These are phyloP conservation scores for Cucurbita argyrosperma DNA, from an alignment of 306 rosid species.

Conservation along the genomic window DNA sequence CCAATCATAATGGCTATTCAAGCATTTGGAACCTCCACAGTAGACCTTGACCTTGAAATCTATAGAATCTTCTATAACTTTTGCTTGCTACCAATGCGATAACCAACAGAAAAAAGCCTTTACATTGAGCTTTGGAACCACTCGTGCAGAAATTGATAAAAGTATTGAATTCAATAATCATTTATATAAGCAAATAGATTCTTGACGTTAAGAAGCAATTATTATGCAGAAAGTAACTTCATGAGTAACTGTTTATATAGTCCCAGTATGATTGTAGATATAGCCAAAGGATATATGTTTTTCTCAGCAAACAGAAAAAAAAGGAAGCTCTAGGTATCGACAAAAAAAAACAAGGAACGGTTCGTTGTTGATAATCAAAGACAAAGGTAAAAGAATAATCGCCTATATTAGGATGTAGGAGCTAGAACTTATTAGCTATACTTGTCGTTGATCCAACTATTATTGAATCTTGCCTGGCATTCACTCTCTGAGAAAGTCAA, in stretches of 20 bases:
- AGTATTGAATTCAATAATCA: neutral
- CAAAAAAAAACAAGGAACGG: neutral
- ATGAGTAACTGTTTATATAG: neutral
- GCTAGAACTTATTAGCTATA: neutral
- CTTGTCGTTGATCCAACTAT: neutral
- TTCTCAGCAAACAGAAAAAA: too few species aligned
- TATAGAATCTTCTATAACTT: constrained; percentile 56
- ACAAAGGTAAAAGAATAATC: neutral
- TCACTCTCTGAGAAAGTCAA: neutral
- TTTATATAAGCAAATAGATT: neutral
- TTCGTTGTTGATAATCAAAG: neutral
- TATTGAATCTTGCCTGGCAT: neutral
- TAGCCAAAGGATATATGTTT: too few species aligned
- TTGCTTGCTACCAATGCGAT: constrained; percentile 55
- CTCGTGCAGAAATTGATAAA: neutral
- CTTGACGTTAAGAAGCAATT: neutral
- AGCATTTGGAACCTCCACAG: constrained; percentile 50
- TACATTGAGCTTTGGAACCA: neutral
- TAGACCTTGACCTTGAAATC: constrained; percentile 59
- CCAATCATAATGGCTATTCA: constrained; percentile 52
- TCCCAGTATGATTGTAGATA: too few species aligned
- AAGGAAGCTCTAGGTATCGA: too few species aligned
- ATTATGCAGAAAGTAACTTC: neutral
- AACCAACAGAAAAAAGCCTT: constrained; percentile 1
- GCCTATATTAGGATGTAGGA: neutral